A percentile compares a stretch with the other conserved stretches of the same genome.
These are phyloP conservation scores for Naganishia friedmannii DNA, from an alignment of 768 basidiomycete species.

Conservation along the genomic window DNA sequence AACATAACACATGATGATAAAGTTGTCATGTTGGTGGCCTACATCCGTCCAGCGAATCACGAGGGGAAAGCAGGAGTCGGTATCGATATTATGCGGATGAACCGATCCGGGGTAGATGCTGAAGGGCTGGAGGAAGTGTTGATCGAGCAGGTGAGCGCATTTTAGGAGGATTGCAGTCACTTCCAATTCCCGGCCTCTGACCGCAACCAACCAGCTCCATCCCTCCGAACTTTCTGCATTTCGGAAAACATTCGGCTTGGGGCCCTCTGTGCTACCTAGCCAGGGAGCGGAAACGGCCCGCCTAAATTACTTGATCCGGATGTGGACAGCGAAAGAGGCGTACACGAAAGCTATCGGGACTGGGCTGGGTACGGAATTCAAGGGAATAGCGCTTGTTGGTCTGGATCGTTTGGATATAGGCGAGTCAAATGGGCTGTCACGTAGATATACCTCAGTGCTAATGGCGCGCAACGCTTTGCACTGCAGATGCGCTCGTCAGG, in stretches of 20 bases:
- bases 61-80: background rate
- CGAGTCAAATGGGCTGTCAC: background rate
- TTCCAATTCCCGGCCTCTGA: background rate
- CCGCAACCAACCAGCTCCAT: background rate
- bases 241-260: background rate
- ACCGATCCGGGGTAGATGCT: background rate
- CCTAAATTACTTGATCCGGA: slow-evolving; percentile 62
- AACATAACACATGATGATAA: slow-evolving; percentile 23
- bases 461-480: no score
- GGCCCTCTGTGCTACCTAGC: background rate
- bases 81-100: slow-evolving; percentile 20
- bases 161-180: background rate
- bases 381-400: slow-evolving; percentile 55
- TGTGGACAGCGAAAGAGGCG: slow-evolving; percentile 89
- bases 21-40: slow-evolving; percentile 6
- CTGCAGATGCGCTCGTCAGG: no score
- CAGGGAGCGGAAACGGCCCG: background rate
- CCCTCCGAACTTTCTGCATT: background rate
- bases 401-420: background rate
- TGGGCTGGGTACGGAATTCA: slow-evolving; percentile 78
- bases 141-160: slow-evolving; percentile 18
- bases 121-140: slow-evolving; percentile 26
- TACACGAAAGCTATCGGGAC: slow-evolving; percentile 83
- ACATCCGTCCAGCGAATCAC: background rate
- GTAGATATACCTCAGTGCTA: no score